Base-by-base conservation (phyloP, 2,329 filamentous ascomycete species). In the Nemania sp. region DNA sequence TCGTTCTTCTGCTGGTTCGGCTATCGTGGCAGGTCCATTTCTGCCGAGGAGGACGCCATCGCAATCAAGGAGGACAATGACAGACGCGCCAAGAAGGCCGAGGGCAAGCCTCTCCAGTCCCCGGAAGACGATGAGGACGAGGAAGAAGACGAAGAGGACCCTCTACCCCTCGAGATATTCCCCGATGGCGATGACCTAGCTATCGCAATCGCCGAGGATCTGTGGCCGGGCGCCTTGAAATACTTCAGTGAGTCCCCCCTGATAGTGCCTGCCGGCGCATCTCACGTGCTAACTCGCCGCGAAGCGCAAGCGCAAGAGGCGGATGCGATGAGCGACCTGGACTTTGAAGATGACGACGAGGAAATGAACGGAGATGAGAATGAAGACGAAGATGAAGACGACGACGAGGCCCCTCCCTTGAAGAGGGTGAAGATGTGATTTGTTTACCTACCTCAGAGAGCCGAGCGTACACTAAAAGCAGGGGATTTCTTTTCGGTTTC, bases 1-100 rank as follows among this genome's bases (percentile, higher is more conserved):
- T 92, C 89, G 77, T 97, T 97, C 83, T 97, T 97, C 74, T 86
- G 87, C 59, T 95, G 89, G 84, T 97, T 97, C 75, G 91, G 89
- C 55, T 97, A 88, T 79, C 86, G 83, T 64, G 91, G 87, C 65
- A 80, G 85, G 65, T 85, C 85, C 71, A 79, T 97, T 68, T 85
- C 84, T 48, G 88, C 86, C 2, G 89, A 91, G 76, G 90, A 96
- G 81, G 89, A 84, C 68, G 79, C 78, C 66, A 79, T 83, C 63
- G 89, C 87, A 6, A 76, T 74, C 21, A 84, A 86, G 76, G 81
- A 86, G 69, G 84, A 89, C 68, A 76, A 81, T 51, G 84, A 87
- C 78, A 80, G 80, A 69, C 82, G 85, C 65, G 70, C 78, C 71
- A 74, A 75, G 55, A 76, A 77, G 68, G 78, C 78, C 66, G 78